Evolutionary conservation across 1,284 basidiomycete species (phyloP).

Genomic region (Phaffia rhodozyma): DNA sequence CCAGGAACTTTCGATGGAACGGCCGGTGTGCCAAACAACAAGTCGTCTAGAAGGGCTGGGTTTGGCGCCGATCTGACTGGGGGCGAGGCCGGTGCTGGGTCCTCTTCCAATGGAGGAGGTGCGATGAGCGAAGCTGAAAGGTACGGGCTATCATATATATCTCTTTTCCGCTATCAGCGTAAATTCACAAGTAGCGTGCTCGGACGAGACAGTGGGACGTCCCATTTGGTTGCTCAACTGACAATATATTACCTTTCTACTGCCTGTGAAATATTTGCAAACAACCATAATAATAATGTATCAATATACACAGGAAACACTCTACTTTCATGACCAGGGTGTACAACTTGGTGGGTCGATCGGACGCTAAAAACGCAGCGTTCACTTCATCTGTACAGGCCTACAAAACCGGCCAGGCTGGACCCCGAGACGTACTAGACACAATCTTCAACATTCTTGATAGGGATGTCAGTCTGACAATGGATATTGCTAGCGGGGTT

Average conservation of each 20-base stretch:
- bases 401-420: constrained; percentile 65
- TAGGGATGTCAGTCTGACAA: constrained; percentile 59
- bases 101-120: neutral
- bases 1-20: too few species aligned
- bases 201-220: too few species aligned
- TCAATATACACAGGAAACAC: constrained; percentile 49
- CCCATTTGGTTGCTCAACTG: too few species aligned
- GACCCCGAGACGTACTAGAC: constrained; percentile 69
- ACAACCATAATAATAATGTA: too few species aligned
- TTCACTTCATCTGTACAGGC: constrained; percentile 70
- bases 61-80: constrained; percentile 14
- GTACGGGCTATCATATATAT: too few species aligned
- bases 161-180: too few species aligned
- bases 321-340: constrained; percentile 57
- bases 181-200: too few species aligned
- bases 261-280: too few species aligned
- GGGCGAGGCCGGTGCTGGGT: neutral
- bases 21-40: too few species aligned
- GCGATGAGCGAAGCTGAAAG: too few species aligned
- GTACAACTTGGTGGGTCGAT: constrained; percentile 53
- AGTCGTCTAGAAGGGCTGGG: constrained; percentile 9
- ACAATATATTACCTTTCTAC: neutral
- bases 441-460: constrained; percentile 79
- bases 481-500: constrained; percentile 46
- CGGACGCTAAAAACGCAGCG: constrained; percentile 57